Evolutionary conservation across 1,284 basidiomycete species (phyloP), one percentile per base, ranked within the genome.

Genomic region (Chalciporus sp.): DNA sequence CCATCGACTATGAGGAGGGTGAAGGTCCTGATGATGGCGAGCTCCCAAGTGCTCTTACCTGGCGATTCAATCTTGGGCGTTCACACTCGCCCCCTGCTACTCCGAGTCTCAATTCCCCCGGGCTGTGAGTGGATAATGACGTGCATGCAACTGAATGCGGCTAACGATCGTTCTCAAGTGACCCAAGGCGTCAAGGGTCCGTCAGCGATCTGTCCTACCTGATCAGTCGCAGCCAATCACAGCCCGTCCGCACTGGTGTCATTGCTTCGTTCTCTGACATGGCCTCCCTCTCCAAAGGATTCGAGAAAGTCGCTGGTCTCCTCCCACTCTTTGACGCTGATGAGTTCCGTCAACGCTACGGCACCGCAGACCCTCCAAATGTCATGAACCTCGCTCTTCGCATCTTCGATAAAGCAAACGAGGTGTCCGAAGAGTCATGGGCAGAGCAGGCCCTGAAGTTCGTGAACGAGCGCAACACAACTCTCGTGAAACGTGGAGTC

Each of bases 191-290:
- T 56, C 83, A 91, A 57, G 94, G 88, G 17, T 96, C 94, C 20
- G 94, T 97, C 67, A 95, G 92, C 65, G 95, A 98, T 70, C 76
- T 98, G 57, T 92, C 89, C 48, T 98, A 94, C 72, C 82, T 96
- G 73, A 91, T 98, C 71, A 84, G 77, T 63, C 84, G 84, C 55
- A 85, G 86, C 67, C 89, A 93, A 72, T 83, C 87, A 8, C 93
- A 96, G 68, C 95, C 95, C 26, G 75, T 92, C 41, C 90, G 95
- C 47, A 89, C 84, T 56, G 95, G 95, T 67, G 89, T 90, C 31
- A 90, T 98, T 64, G 88, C 94, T 39, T 93, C 94, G 4, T 96
- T 95, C 82, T 84, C 86, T 51, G 85, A 88, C 67, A 73, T 96
- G 52, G 74, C 78, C 31, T 79, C 88, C 26, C 80, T 98, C 56